A percentile compares a stretch with the other conserved stretches of the same genome.
These are phyloP conservation scores for Epichloe aotearoae DNA, from an alignment of 2,329 filamentous ascomycete species.

Conservation along the genomic window DNA sequence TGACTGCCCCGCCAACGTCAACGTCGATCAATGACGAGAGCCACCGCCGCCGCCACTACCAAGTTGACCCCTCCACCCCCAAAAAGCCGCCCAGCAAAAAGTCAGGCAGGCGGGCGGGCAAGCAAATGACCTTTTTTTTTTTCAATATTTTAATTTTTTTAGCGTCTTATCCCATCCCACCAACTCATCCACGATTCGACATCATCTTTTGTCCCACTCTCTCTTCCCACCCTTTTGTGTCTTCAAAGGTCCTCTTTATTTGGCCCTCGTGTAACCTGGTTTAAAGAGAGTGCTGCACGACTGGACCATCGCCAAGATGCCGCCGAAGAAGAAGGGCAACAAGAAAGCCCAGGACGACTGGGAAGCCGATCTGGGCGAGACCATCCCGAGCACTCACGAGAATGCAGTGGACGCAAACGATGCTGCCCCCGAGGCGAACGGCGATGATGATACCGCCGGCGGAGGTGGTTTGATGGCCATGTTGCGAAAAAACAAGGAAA, in stretches of 20 bases:
- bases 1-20: too few species aligned
- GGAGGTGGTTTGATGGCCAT: slow-evolving; percentile 67
- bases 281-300: not conserved
- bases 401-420: slow-evolving; percentile 29
- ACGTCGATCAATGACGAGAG: too few species aligned
- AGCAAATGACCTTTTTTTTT: not conserved
- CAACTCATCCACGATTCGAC: not conserved
- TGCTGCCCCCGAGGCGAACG: slow-evolving; percentile 34
- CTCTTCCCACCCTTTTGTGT: not conserved
- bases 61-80: too few species aligned
- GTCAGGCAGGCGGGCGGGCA: not conserved
- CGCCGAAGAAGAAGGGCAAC: slow-evolving; percentile 85
- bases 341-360: slow-evolving; percentile 82
- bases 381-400: slow-evolving; percentile 43
- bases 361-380: slow-evolving; percentile 85
- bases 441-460: slow-evolving; percentile 38
- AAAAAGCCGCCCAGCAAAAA: too few species aligned
- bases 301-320: slow-evolving; percentile 43
- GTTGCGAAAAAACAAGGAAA: slow-evolving; percentile 69
- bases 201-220: not conserved
- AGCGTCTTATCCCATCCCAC: not conserved
- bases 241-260: not conserved
- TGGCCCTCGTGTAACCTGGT: not conserved
- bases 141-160: not conserved
- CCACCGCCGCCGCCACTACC: too few species aligned